Conservation (phyloP, 352 stramenopile genomes). For the Phytophthora vignae region DNA sequence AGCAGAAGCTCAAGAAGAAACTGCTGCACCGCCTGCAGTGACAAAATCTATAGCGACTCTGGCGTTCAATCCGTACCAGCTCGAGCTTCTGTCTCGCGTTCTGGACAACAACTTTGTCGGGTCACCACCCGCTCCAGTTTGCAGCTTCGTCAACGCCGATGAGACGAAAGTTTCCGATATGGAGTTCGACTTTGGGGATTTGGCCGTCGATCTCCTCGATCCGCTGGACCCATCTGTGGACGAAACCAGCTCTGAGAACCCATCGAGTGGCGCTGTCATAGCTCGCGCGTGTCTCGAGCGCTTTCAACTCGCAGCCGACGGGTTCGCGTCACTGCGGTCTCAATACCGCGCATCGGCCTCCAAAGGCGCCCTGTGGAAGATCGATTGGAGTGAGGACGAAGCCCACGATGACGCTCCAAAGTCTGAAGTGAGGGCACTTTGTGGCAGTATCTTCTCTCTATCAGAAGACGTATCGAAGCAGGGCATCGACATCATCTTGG, state of each 20-base stretch:
- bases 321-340: slow-evolving; percentile 58
- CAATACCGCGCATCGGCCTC: slow-evolving; percentile 58
- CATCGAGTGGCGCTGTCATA: slow-evolving; percentile 36
- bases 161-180: slow-evolving; percentile 58
- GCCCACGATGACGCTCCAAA: slow-evolving; percentile 8
- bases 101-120: slow-evolving; percentile 67
- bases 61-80: slow-evolving; percentile 63
- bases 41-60: slow-evolving; percentile 19
- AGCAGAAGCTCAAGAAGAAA: not conserved
- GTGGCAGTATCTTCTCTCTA: slow-evolving; percentile 30
- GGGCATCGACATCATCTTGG: slow-evolving; percentile 58
- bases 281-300: slow-evolving; percentile 52
- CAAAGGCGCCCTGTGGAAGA: slow-evolving; percentile 54
- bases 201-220: slow-evolving; percentile 48
- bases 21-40: not conserved
- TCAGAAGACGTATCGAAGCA: slow-evolving; percentile 21
- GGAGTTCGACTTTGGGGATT: slow-evolving; percentile 53
- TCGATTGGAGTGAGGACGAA: slow-evolving; percentile 44
- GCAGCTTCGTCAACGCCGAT: slow-evolving; percentile 28
- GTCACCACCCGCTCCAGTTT: slow-evolving; percentile 8
- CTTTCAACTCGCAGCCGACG: slow-evolving; percentile 46
- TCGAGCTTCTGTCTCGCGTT: slow-evolving; percentile 71
- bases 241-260: not conserved
- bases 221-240: slow-evolving; percentile 23
- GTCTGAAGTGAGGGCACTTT: slow-evolving; percentile 28